phyloP scores from a whole-genome alignment of 1,139 yeast genomes.

The Scheffersomyces parashehatae region DNA sequence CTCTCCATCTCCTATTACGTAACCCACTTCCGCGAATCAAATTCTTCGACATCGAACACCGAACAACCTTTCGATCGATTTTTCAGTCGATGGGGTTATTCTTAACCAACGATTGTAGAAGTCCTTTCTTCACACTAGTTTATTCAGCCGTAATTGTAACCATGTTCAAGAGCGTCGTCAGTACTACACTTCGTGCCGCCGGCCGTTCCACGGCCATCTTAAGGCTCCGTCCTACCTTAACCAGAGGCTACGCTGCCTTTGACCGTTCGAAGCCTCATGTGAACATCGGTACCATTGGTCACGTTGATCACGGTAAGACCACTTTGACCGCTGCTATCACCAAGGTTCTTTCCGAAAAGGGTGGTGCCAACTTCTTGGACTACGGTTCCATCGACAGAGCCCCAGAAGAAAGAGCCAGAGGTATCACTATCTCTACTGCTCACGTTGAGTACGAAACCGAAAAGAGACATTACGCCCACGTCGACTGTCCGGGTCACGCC shows the following conservation, averaged over 20 bases:
- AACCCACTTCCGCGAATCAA: too few species aligned
- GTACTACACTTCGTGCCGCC: constrained; percentile 17
- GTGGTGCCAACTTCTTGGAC: constrained; percentile 93
- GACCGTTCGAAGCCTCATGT: constrained; percentile 95
- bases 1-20: too few species aligned
- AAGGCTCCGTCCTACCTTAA: constrained; percentile 28
- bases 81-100: too few species aligned
- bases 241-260: constrained; percentile 64
- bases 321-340: constrained; percentile 98
- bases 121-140: too few species aligned
- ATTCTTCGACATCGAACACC: too few species aligned
- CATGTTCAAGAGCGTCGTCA: constrained; percentile 20
- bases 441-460: constrained; percentile 79
- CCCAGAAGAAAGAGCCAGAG: constrained; percentile 99
- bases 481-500: constrained; percentile 85
- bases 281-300: constrained; percentile 89
- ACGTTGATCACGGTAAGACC: constrained; percentile 98
- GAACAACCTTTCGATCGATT: too few species aligned
- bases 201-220: constrained; percentile 14
- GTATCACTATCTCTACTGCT: constrained; percentile 97
- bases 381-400: constrained; percentile 95
- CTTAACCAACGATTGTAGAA: too few species aligned
- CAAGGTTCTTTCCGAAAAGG: constrained; percentile 82
- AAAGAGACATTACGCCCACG: constrained; percentile 34
- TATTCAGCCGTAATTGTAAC: background rate